phyloP scores from a whole-genome alignment of 495 filamentous ascomycete species.

The Elaphomyces granulatus region DNA sequence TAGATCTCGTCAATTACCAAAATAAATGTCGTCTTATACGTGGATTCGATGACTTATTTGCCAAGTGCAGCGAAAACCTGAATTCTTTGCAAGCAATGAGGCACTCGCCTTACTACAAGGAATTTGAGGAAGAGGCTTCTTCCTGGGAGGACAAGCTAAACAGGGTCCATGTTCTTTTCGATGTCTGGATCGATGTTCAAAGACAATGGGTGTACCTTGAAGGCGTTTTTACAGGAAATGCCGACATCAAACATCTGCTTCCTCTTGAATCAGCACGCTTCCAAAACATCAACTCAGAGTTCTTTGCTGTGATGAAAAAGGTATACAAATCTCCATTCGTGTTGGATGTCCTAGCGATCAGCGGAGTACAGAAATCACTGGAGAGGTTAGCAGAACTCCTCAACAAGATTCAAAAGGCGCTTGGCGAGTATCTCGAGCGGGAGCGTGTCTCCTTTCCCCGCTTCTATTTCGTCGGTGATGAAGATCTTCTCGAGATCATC shows the following conservation, averaged over 20 bases:
- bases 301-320: constrained; percentile 96
- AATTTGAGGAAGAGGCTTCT: constrained; percentile 94
- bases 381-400: constrained; percentile 89
- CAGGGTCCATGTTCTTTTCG: constrained; percentile 90
- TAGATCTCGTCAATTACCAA: constrained; percentile 94
- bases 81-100: constrained; percentile 97
- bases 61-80: constrained; percentile 94
- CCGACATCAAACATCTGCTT: constrained; percentile 95
- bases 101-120: constrained; percentile 97
- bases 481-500: constrained; percentile 98
- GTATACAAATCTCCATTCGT: constrained; percentile 91
- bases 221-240: constrained; percentile 95
- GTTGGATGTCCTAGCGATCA: constrained; percentile 87
- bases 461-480: constrained; percentile 98
- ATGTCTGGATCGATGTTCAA: constrained; percentile 99
- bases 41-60: constrained; percentile 96
- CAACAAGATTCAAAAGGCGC: constrained; percentile 98
- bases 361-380: constrained; percentile 85
- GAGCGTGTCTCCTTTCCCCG: constrained; percentile 93
- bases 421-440: constrained; percentile 96
- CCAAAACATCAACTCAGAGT: constrained; percentile 97
- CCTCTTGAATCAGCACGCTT: constrained; percentile 93
- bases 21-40: constrained; percentile 94
- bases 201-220: constrained; percentile 99
- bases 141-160: constrained; percentile 98